Conservation (phyloP, 371 early-diverging fungal species). For the Saksenaea oblongispora region DNA sequence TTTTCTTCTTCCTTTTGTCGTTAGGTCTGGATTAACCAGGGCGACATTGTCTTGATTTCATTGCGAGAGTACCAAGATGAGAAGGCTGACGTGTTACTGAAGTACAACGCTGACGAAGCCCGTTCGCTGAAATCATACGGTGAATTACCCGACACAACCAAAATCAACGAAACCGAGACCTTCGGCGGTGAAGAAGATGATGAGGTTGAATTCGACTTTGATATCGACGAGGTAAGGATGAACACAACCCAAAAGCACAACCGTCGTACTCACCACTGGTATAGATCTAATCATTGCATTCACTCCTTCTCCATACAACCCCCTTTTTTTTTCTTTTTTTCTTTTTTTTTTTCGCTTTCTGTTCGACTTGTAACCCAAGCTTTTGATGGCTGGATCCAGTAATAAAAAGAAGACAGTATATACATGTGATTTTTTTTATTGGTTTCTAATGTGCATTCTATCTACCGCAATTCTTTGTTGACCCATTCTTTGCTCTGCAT, state of each 20-base stretch:
- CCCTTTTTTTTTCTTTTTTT: neutral
- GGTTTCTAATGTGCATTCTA: neutral
- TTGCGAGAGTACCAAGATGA: conserved; percentile 97
- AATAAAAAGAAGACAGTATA: neutral
- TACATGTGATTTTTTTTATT: neutral
- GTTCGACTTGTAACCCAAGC: conserved; percentile 1
- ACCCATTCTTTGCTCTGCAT: conserved; percentile 80
- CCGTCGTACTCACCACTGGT: neutral
- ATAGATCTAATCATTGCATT: neutral
- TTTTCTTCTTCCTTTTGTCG: neutral
- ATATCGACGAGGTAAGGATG: conserved; percentile 81
- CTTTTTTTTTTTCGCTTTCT: neutral
- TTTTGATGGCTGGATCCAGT: neutral
- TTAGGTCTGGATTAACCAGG: conserved; percentile 90
- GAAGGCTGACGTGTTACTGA: conserved; percentile 97
- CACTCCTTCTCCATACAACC: too few species aligned
- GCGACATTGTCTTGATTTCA: conserved; percentile 95
- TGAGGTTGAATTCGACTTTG: conserved; percentile 90
- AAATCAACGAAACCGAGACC: conserved; percentile 79
- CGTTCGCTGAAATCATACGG: conserved; percentile 93
- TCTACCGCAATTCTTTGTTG: conserved; percentile 21
- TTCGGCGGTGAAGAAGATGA: conserved; percentile 75
- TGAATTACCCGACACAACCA: conserved; percentile 95
- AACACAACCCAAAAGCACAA: neutral
- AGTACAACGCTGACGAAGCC: conserved; percentile 99